These are phyloP conservation scores for Hypoxylon sp. DNA, from an alignment of 2,329 filamentous ascomycete genomes.

Conservation along the genomic window DNA sequence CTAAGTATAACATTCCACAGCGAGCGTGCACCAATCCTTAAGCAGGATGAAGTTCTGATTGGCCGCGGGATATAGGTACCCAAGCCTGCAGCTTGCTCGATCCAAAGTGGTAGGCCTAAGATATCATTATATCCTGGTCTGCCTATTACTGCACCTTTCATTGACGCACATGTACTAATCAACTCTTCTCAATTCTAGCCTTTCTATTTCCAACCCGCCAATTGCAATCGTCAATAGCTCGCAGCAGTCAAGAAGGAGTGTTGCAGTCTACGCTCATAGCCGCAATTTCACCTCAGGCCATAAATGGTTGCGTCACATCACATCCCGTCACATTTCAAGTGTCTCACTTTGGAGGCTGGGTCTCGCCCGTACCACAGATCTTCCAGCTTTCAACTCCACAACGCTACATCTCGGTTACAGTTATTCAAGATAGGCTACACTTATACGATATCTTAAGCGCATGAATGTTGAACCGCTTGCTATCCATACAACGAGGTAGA, in stretches of 20 bases:
- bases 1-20: background rate
- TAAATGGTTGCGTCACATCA: slow-evolving; percentile 35
- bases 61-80: background rate
- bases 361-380: slow-evolving; percentile 36
- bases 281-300: slow-evolving; percentile 30
- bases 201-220: slow-evolving; percentile 12
- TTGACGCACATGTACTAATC: background rate
- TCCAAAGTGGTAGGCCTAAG: background rate
- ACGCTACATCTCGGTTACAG: slow-evolving; percentile 16
- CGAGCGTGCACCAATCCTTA: slow-evolving; percentile 1
- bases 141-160: slow-evolving; percentile 1
- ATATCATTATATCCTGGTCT: background rate
- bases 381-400: slow-evolving; percentile 10
- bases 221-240: slow-evolving; percentile 3
- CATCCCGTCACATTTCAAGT: slow-evolving; percentile 37
- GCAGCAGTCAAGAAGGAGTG: slow-evolving; percentile 2
- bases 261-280: slow-evolving; percentile 25
- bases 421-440: slow-evolving; percentile 17
- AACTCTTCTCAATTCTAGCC: slow-evolving; percentile 20
- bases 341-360: slow-evolving; percentile 34
- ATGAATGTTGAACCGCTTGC: slow-evolving; percentile 15
- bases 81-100: background rate
- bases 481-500: slow-evolving; percentile 1
- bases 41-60: background rate
- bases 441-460: slow-evolving; percentile 15